These are phyloP conservation scores for Mycothermus thermophilus DNA, from an alignment of 495 filamentous ascomycete genomes.

Conservation along the genomic window DNA sequence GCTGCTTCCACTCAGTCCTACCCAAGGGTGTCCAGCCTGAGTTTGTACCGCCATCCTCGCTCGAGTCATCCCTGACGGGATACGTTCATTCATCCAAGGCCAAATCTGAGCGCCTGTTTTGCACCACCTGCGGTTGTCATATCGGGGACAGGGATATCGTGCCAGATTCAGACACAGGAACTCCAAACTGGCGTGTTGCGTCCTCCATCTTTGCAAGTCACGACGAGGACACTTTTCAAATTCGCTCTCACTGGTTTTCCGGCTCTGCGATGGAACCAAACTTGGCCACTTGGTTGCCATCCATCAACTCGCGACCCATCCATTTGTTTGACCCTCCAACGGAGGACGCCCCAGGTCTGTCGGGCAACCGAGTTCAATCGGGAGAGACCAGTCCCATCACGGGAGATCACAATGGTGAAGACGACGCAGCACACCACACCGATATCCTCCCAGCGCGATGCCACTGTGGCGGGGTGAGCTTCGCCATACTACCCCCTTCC, in stretches of 20 bases:
- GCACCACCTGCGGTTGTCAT: slow-evolving; percentile 51
- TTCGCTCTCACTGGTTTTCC: slow-evolving; percentile 29
- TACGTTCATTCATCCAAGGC: slow-evolving; percentile 35
- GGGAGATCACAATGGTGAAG: too few relatives aligned
- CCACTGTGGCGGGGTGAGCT: slow-evolving; percentile 32
- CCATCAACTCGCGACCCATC: slow-evolving; percentile 23
- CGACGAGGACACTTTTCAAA: slow-evolving; percentile 22
- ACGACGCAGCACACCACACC: too few relatives aligned
- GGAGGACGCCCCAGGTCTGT: slow-evolving; percentile 10
- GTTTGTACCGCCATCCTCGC: slow-evolving; percentile 21
- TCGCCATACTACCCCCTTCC: slow-evolving; percentile 26
- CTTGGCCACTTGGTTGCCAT: slow-evolving; percentile 28
- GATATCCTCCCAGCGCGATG: slow-evolving; percentile 26
- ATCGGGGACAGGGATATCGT: slow-evolving; percentile 36
- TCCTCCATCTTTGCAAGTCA: slow-evolving; percentile 18
- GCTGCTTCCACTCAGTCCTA: slow-evolving; percentile 36
- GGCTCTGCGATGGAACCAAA: slow-evolving; percentile 17
- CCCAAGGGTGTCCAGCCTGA: slow-evolving; percentile 17
- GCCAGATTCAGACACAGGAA: slow-evolving; percentile 14
- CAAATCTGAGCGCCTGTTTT: slow-evolving; percentile 47
- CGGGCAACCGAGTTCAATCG: too few relatives aligned
- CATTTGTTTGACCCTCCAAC: slow-evolving; percentile 13
- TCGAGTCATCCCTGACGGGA: slow-evolving; percentile 27
- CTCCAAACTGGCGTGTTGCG: slow-evolving; percentile 17
- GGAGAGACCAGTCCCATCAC: too few relatives aligned